A percentile compares a stretch with the other conserved stretches of the same genome.
These are phyloP conservation scores for Gossypium rotundifolium DNA, from an alignment of 345 rosid species.

Conservation along the genomic window DNA sequence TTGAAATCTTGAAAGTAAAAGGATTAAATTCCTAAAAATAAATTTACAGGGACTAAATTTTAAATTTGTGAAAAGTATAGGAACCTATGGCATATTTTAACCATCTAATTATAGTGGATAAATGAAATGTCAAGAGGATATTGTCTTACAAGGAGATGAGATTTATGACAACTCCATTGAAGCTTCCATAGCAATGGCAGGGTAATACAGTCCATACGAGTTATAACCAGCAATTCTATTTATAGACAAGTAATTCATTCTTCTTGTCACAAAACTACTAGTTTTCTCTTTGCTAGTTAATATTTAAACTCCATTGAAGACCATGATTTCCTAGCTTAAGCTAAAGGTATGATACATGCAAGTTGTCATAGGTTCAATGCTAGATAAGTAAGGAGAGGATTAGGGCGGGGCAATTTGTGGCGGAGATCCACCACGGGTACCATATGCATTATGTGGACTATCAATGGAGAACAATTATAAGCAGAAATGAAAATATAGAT, in stretches of 20 bases:
- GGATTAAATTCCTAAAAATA: too few species aligned
- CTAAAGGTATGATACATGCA: background rate
- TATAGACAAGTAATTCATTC: background rate
- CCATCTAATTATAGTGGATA: too few species aligned
- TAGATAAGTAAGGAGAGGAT: background rate
- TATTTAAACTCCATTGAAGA: background rate
- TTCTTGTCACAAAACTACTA: background rate
- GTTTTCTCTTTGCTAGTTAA: background rate
- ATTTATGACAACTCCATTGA: too few species aligned
- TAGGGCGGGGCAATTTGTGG: background rate
- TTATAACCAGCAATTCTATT: too few species aligned
- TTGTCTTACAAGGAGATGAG: too few species aligned
- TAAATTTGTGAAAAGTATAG: too few species aligned
- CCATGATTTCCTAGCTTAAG: background rate
- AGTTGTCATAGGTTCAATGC: background rate
- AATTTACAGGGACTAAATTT: too few species aligned
- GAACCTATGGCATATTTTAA: too few species aligned
- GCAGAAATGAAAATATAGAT: background rate
- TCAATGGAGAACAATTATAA: background rate
- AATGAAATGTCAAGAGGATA: too few species aligned
- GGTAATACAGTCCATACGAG: too few species aligned
- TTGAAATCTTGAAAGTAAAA: too few species aligned
- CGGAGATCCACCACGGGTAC: background rate
- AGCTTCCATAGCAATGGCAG: too few species aligned
- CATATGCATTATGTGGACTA: background rate